phyloP scores from a whole-genome alignment of 2,329 filamentous ascomycete species.

The Fusarium odoratissimum region DNA sequence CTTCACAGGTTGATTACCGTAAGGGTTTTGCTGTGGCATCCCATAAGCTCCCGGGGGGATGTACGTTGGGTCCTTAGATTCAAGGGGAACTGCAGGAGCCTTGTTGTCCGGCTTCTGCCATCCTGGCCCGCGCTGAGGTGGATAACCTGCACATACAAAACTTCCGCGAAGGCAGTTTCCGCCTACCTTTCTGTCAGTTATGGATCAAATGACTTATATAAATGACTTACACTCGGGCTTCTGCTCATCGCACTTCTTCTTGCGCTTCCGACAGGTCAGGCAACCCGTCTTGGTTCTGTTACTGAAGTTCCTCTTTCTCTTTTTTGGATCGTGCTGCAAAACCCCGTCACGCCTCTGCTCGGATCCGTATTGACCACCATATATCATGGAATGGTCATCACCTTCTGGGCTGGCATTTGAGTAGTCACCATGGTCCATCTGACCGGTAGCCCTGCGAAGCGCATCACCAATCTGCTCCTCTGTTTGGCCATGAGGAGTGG shows the following conservation, averaged over 20 bases:
- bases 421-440: constrained; percentile 63
- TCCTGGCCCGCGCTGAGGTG: constrained; percentile 75
- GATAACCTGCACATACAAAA: constrained; percentile 93
- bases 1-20: constrained; percentile 56
- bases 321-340: constrained; percentile 72
- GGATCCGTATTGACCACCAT: constrained; percentile 57
- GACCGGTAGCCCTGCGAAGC: constrained; percentile 57
- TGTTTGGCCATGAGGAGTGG: constrained; percentile 57
- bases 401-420: constrained; percentile 65
- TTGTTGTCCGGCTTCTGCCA: constrained; percentile 83
- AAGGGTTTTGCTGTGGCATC: constrained; percentile 63
- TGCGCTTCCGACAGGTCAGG: constrained; percentile 88
- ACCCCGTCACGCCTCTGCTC: constrained; percentile 61
- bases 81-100: constrained; percentile 76
- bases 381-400: constrained; percentile 60
- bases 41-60: constrained; percentile 71
- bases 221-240: constrained; percentile 85
- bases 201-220: not conserved
- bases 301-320: constrained; percentile 85
- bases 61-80: constrained; percentile 82
- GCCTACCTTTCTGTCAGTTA: constrained; percentile 60
- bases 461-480: constrained; percentile 63
- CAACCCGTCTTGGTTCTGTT: constrained; percentile 97
- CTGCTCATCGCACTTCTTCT: constrained; percentile 98
- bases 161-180: constrained; percentile 91